Base-by-base conservation (phyloP, 257 asterid genomes). In the Petunia secreta region DNA sequence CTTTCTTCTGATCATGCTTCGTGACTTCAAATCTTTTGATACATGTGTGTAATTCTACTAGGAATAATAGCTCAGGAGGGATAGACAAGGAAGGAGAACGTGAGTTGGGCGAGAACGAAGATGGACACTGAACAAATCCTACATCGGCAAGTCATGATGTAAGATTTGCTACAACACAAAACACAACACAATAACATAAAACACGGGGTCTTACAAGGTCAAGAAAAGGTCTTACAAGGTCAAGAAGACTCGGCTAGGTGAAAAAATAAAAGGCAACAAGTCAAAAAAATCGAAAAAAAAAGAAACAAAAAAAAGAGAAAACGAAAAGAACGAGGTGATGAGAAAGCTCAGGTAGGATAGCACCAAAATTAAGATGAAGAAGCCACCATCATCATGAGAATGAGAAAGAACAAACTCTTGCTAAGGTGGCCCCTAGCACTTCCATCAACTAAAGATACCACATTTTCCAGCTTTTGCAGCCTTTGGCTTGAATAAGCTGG, bases 51-150 rank as follows among this genome's bases (percentile, higher is more conserved):
- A 25, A 59, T 8, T 16, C 10, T 39, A 77, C 39, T 9, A 50
- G 48, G 46, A 50, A 75, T 53, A 75, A 73, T 34, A 79, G 98
- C 98, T 94, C 98, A 91, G 89, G 94, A 93, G 99, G 99, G 98
- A 95, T 93, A 95, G 97, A 92, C 97, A 91, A 92, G 99, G 97
- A 95, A 93, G 94, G 98, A 95, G 97, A 91, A 92, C 13, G 63
- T 62, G 98, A 89, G 90, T 84, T 84, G 93, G 85, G 25, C 80
- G 84, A 75, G 82, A 83, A 89, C 71, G 66, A 37, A 78, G 79
- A 85, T 14, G 11, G 46, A 25, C 6, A 25, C 8, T 0, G 8
- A 73, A 62, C 10, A 37, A 85, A 80, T 16, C 82, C 80, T 63
- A 80, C 87, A 74, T 75, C 87, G 53, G 80, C 63, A 58, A 58